Percentiles rank a stretch among this genome's conserved stretches.
phyloP scores from a whole-genome alignment of 805 yeast genomes.

The Ogataea nakhonphanomensis region DNA sequence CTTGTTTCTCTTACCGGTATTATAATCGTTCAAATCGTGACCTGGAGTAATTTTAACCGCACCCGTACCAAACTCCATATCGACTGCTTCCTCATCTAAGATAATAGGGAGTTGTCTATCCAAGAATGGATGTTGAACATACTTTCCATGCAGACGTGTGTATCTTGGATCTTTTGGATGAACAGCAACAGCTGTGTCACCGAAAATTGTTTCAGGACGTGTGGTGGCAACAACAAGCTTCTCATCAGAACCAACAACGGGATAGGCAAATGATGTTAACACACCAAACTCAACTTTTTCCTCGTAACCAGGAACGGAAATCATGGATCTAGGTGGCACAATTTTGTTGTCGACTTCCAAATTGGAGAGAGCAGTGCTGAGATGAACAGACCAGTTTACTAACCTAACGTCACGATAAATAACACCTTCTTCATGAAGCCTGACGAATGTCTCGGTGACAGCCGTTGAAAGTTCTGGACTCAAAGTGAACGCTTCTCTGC shows the following conservation, averaged over 20 bases:
- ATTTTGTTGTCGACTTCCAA: conserved; percentile 94
- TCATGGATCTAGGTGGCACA: conserved; percentile 72
- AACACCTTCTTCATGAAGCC: conserved; percentile 89
- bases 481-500: conserved; percentile 89
- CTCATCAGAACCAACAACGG: conserved; percentile 82
- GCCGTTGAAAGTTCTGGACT: conserved; percentile 74
- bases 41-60: conserved; percentile 99
- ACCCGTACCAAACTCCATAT: conserved; percentile 99
- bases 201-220: conserved; percentile 97
- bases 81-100: conserved; percentile 90
- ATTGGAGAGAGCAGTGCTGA: conserved; percentile 94
- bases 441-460: conserved; percentile 87
- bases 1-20: conserved; percentile 90
- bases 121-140: conserved; percentile 84
- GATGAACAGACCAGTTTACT: conserved; percentile 93
- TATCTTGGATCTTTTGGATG: conserved; percentile 95
- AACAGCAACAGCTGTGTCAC: conserved; percentile 97
- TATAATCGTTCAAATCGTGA: conserved; percentile 96
- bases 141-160: conserved; percentile 92
- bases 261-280: conserved; percentile 91
- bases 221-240: conserved; percentile 92
- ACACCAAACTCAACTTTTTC: conserved; percentile 94
- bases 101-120: conserved; percentile 84
- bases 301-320: conserved; percentile 87
- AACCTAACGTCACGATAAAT: conserved; percentile 91